A percentile compares a stretch with the other conserved stretches of the same genome.
These are phyloP conservation scores for Monosporascus sp. DNA, from an alignment of 2,329 filamentous ascomycete species.

Conservation along the genomic window DNA sequence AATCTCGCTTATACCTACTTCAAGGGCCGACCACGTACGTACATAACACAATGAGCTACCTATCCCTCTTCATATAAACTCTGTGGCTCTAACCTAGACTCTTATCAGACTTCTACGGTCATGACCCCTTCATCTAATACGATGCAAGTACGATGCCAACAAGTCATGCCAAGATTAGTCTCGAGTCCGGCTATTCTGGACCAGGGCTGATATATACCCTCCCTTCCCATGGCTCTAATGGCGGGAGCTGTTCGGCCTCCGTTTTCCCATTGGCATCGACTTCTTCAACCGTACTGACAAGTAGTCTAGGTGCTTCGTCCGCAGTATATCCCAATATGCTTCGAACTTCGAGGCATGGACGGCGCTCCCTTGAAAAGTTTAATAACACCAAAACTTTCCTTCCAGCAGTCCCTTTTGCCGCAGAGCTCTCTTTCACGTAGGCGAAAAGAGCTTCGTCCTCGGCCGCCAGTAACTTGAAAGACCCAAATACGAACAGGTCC, in stretches of 20 bases:
- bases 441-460: conserved; percentile 50
- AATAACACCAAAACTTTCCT: conserved; percentile 35
- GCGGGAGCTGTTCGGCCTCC: not conserved
- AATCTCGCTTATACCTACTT: no score
- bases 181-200: no score
- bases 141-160: no score
- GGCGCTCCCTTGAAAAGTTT: conserved; percentile 39
- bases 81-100: no score
- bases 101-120: no score
- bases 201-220: no score
- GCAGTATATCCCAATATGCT: conserved; percentile 14
- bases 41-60: no score
- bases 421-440: conserved; percentile 39
- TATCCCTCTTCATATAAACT: no score
- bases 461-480: conserved; percentile 49
- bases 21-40: no score
- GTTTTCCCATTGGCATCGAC: not conserved
- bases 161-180: no score
- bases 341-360: conserved; percentile 19
- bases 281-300: conserved; percentile 20
- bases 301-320: conserved; percentile 12
- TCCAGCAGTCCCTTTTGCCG: conserved; percentile 6
- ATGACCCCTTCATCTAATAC: no score
- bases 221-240: conserved; percentile 24
- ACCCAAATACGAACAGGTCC: conserved; percentile 57